Conservation (phyloP, 73 alveolate species). For the Tetrahymena malaccensis region DNA sequence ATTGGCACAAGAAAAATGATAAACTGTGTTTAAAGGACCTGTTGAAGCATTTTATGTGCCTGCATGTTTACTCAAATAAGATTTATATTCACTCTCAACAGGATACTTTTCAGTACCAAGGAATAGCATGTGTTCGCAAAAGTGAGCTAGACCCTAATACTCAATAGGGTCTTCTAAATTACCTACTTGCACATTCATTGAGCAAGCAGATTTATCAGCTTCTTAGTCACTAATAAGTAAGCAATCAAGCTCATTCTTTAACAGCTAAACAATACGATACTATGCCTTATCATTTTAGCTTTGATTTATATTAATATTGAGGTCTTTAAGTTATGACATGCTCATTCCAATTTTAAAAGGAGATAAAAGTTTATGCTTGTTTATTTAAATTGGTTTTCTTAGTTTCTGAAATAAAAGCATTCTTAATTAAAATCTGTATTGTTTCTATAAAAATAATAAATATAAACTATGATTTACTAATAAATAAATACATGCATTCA, state of each 20-base stretch:
- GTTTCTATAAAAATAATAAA: background rate
- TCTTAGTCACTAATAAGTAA: constrained; percentile 53
- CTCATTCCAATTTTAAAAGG: background rate
- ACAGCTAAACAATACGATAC: background rate
- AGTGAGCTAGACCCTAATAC: constrained; percentile 87
- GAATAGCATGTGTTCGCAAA: constrained; percentile 93
- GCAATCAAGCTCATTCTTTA: constrained; percentile 48
- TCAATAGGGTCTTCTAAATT: constrained; percentile 46
- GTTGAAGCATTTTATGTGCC: constrained; percentile 96
- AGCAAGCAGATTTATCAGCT: constrained; percentile 59
- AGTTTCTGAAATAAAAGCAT: background rate
- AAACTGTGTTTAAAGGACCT: constrained; percentile 47
- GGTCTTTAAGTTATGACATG: background rate
- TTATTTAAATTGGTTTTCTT: background rate
- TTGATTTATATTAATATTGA: background rate
- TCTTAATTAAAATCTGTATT: background rate
- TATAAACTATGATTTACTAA: no score
- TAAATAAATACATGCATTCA: no score
- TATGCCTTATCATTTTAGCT: background rate
- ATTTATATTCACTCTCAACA: constrained; percentile 63
- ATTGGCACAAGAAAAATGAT: constrained; percentile 72
- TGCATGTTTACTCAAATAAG: constrained; percentile 70
- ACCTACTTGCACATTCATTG: constrained; percentile 59
- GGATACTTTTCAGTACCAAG: constrained; percentile 93
- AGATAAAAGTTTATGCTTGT: background rate